Evolutionary conservation across 768 basidiomycete species (phyloP).

Genomic region (Boletus pseudo-olivaceus): DNA sequence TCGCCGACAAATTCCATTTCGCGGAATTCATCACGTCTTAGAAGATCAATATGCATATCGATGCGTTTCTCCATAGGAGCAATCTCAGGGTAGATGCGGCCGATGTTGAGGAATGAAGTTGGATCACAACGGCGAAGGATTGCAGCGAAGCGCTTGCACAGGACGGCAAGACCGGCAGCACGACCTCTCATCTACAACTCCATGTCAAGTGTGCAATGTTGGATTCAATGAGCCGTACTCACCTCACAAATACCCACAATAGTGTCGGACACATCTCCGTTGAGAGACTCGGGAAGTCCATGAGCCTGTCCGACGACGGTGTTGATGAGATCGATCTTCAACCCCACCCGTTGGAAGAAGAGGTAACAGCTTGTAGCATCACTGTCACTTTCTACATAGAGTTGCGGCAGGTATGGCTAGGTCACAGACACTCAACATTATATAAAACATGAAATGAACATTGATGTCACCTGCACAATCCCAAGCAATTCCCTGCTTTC

Average conservation of each 20-base stretch:
- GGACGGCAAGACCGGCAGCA: constrained; percentile 71
- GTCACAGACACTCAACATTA: neutral
- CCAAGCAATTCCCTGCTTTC: constrained; percentile 76
- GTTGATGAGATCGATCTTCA: constrained; percentile 86
- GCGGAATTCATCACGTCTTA: constrained; percentile 85
- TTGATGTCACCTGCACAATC: constrained; percentile 68
- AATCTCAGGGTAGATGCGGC: constrained; percentile 80
- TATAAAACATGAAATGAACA: neutral
- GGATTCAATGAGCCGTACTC: constrained; percentile 14
- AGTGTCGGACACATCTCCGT: constrained; percentile 74
- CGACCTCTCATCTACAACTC: constrained; percentile 71
- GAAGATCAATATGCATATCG: constrained; percentile 84
- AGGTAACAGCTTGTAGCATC: constrained; percentile 88
- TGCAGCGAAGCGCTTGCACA: constrained; percentile 88
- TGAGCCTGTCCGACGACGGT: constrained; percentile 78
- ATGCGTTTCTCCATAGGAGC: constrained; percentile 86
- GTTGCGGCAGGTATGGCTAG: constrained; percentile 86
- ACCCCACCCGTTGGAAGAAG: constrained; percentile 86
- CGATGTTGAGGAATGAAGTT: constrained; percentile 81
- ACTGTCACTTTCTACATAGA: constrained; percentile 85
- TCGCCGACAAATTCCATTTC: constrained; percentile 94
- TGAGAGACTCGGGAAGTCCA: constrained; percentile 80
- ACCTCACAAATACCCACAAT: constrained; percentile 96
- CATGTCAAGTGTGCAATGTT: neutral
- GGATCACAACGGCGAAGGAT: constrained; percentile 78